Conservation (phyloP, 768 basidiomycete species). For the Kwoniella bestiolae region DNA sequence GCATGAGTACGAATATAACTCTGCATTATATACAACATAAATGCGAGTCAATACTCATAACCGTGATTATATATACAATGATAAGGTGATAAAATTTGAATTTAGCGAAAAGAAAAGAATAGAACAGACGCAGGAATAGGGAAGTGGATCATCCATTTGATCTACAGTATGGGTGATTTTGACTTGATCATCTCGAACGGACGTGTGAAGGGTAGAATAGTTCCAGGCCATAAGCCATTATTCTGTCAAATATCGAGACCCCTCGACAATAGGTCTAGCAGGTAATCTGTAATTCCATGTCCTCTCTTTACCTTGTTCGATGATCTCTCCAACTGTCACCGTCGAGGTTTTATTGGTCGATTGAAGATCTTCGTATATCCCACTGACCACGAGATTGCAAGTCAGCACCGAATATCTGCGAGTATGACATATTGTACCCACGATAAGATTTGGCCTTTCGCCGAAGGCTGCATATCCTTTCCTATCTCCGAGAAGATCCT, state of each 20-base stretch:
- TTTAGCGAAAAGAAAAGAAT: neutral
- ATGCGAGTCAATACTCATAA: neutral
- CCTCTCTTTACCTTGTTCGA: neutral
- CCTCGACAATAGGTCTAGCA: neutral
- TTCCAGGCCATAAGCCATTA: neutral
- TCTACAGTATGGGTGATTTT: too few relatives aligned
- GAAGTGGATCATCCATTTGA: too few relatives aligned
- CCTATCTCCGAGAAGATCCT: neutral
- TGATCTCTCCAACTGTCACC: neutral
- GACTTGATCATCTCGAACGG: too few relatives aligned
- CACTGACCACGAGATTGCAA: neutral
- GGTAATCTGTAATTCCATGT: neutral
- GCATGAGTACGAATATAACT: neutral
- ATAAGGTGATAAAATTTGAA: neutral
- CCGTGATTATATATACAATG: neutral
- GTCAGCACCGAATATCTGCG: neutral
- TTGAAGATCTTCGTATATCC: constrained; percentile 9
- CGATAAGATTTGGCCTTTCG: neutral
- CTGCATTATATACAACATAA: neutral
- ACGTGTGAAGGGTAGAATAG: neutral
- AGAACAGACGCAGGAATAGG: too few relatives aligned
- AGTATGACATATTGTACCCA: neutral
- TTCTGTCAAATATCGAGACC: neutral
- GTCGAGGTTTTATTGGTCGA: neutral
- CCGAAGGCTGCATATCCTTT: neutral